Base-by-base conservation (phyloP, 305 asterid species). In the Ruellia speciosa region DNA sequence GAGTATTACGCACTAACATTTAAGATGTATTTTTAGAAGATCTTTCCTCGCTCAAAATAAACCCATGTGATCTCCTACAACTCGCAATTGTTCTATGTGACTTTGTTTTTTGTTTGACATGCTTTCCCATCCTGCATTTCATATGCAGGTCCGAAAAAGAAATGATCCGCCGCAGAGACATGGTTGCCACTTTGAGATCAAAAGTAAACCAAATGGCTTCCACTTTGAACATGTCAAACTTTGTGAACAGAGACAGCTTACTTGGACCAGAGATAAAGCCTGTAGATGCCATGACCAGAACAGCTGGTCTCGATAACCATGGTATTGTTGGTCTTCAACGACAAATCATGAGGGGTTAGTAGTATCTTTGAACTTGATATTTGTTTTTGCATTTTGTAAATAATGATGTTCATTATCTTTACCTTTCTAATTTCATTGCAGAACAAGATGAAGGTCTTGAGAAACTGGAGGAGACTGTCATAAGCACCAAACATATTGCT, bases 131-230 rank as follows among this genome's bases (percentile, higher is more conserved):
- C 20, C 12, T 10, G 47, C 65, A 53, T 50, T 53, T 54, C 58
- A 9, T 24, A 24, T 76, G 63, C 81, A 90, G 98, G 80, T 68
- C 85, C 4, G 88, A 78, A 67, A 88, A 84, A 73, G 96, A 90
- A 81, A 77, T 79, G 79, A 90, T 81, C 60, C 94, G 95, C 20
- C 98, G 96, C 59, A 79, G 65, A 57, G 96, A 90, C 75, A 71
- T 82, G 87, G 71, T 80, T 69, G 34, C 65, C 46, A 86, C 80
- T 72, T 68, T 90, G 80, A 79, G 79, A 58, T 72, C 83, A 16
- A 90, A 90, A 74, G 95, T 76, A 63, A 80, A 64, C 64, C 92
- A 88, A 70, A 88, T 90, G 96, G 95, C 96, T 50, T 76, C 82
- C 63, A 49, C 85, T 17, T 73, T 90, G 79, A 90, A 83, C 76